A percentile compares a stretch with the other conserved stretches of the same genome.
Conservation (phyloP, 2,329 filamentous ascomycete species). For the Stemphylium vesicarium region DNA sequence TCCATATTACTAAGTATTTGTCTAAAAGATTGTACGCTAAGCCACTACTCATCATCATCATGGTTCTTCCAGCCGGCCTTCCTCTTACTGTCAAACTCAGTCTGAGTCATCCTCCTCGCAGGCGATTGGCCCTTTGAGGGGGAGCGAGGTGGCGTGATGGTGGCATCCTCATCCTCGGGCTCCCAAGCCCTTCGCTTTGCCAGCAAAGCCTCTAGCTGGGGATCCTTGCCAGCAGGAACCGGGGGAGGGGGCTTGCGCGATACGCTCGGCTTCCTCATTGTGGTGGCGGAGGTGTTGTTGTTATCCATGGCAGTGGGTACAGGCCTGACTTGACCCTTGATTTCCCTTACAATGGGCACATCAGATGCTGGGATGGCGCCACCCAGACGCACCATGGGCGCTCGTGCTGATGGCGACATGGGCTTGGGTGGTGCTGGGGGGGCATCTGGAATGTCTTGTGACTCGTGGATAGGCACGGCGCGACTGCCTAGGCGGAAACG, state of each 20-base stretch:
- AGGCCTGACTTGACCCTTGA: constrained; percentile 8
- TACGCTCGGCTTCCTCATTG: constrained; percentile 3
- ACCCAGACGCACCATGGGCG: constrained; percentile 25
- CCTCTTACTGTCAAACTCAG: constrained; percentile 14
- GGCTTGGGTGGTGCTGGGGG: constrained; percentile 10
- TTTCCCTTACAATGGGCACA: constrained; percentile 14
- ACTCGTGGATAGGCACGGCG: constrained; percentile 28
- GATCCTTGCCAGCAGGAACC: constrained; percentile 8
- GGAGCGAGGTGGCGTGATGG: constrained; percentile 16
- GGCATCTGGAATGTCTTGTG: constrained; percentile 25
- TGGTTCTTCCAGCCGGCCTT: constrained; percentile 20
- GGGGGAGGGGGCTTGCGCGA: constrained; percentile 5
- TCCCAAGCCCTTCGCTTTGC: constrained; percentile 19
- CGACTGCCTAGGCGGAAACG: constrained; percentile 30
- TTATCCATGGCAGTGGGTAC: constrained; percentile 3
- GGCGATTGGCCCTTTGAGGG: constrained; percentile 3
- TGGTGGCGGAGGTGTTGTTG: neutral
- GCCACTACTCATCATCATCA: neutral
- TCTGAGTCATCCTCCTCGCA: constrained; percentile 8
- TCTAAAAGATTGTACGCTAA: neutral
- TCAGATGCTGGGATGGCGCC: constrained; percentile 11
- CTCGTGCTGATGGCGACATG: constrained; percentile 11
- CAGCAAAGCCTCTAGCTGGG: constrained; percentile 14
- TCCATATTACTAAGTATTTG: neutral
- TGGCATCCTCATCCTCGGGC: constrained; percentile 4